Percentiles rank a stretch among this genome's conserved stretches.
phyloP scores from a whole-genome alignment of 2,329 filamentous ascomycete species.

The Botrytis galanthina region DNA sequence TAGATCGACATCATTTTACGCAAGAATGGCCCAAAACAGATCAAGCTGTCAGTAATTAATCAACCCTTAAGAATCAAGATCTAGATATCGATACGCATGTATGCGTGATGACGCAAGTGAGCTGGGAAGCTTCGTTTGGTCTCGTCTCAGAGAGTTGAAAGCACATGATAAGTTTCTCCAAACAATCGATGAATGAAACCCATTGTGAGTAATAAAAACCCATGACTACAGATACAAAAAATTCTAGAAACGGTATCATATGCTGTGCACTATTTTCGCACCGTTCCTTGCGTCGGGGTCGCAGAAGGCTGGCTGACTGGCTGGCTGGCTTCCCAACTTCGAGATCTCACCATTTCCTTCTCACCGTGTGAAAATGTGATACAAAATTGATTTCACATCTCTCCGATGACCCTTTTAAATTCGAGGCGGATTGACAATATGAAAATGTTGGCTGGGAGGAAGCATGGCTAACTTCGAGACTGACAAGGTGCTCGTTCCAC shows the following conservation, averaged over 20 bases:
- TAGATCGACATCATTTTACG: neutral
- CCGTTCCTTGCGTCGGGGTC: constrained; percentile 33
- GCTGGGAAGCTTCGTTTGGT: neutral
- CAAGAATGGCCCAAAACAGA: neutral
- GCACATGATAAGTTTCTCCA: neutral
- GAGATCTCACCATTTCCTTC: constrained; percentile 9
- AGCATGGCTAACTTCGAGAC: neutral
- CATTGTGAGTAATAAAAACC: neutral
- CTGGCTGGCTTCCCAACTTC: neutral
- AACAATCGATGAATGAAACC: neutral
- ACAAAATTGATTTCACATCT: neutral
- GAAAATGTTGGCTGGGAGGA: neutral
- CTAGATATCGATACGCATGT: neutral
- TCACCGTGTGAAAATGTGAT: constrained; percentile 8
- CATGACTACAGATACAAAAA: neutral
- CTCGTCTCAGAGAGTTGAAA: neutral
- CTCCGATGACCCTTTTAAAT: neutral
- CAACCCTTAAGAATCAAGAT: constrained; percentile 5
- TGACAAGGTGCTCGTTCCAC: constrained; percentile 18
- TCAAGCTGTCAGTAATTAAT: constrained; percentile 2
- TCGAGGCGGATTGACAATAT: neutral
- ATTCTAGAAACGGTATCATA: constrained; percentile 19
- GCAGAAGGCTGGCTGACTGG: constrained; percentile 22
- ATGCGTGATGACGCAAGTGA: constrained; percentile 15
- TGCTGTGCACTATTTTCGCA: constrained; percentile 24